Conservation (phyloP, 1,284 basidiomycete species). For the Apiotrichum laibachii region DNA sequence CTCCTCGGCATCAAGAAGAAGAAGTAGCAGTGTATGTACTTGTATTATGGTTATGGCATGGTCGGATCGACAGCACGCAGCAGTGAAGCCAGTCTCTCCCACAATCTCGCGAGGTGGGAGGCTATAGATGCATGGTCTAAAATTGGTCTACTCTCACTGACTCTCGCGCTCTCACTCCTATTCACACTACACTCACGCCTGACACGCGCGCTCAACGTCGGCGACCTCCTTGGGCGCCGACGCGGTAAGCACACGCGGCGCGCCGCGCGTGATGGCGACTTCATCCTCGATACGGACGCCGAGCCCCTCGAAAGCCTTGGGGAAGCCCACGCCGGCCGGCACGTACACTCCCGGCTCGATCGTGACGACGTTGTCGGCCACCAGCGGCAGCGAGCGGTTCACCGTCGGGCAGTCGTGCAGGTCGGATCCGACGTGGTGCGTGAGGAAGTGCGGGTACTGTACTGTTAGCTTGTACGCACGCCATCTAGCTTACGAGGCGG, state of each 20-base stretch:
- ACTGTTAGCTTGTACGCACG: too few relatives aligned
- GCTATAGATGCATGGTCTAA: too few relatives aligned
- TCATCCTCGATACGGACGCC: slow-evolving; percentile 92
- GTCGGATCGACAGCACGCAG: too few relatives aligned
- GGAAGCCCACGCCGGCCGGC: slow-evolving; percentile 70
- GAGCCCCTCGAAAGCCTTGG: slow-evolving; percentile 79
- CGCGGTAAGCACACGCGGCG: slow-evolving; percentile 68
- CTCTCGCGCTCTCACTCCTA: too few relatives aligned
- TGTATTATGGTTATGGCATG: not conserved
- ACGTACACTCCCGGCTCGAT: slow-evolving; percentile 65
- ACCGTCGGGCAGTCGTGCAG: slow-evolving; percentile 54
- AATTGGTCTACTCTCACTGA: too few relatives aligned
- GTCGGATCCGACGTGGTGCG: slow-evolving; percentile 55
- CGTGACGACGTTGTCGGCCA: slow-evolving; percentile 81
- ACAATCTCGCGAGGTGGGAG: too few relatives aligned
- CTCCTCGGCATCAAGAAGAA: slow-evolving; percentile 61
- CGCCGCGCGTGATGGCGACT: slow-evolving; percentile 68
- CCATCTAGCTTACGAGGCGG: slow-evolving; percentile 64
- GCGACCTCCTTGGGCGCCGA: slow-evolving; percentile 84
- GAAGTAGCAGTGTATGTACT: slow-evolving; percentile 10
- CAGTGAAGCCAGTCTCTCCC: too few relatives aligned
- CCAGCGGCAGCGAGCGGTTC: slow-evolving; percentile 54
- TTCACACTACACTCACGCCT: slow-evolving; percentile 38
- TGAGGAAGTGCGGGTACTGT: slow-evolving; percentile 75
- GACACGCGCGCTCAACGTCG: slow-evolving; percentile 84